Base-by-base conservation (phyloP, 768 basidiomycete genomes). In the Punctularia strigosozonata region DNA sequence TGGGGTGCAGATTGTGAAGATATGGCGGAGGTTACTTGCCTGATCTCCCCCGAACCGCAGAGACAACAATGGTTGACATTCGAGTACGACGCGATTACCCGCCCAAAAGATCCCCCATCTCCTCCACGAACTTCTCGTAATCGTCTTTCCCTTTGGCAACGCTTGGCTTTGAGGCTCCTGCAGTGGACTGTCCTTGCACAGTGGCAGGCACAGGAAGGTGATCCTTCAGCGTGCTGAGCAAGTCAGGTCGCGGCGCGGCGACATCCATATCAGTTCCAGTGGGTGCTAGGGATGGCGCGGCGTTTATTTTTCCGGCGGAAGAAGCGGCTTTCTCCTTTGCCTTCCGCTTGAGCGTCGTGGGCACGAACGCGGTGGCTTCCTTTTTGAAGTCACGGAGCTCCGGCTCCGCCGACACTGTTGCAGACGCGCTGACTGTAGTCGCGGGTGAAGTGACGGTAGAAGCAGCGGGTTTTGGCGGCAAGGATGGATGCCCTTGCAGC, bases 291-390 rank as follows among this genome's bases (percentile, higher is more conserved):
- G 65, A 63, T 7, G 82, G 82, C 2, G 82, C 82, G 6, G 82
- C 77, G 47, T 84, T 74, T 23, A 84, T 51, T 45, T 63, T 71
- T 4, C 65, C 46, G 2, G 62, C 54, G 17, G 61, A 43, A 4
- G 64, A 43, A 19, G 49, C 50, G 15, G 54, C 55, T 10, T 8
- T 19, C 25, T 61, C 58, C 7, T 55, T 46, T 43, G 71, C 80
- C 58, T 83, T 90, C 34, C 86, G 75, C 58, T 87, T 88, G 37
- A 94, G 60, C 3, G 82, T 67, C 2, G 79, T 55, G 3, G 95
- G 95, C 4, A 97, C 75, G 50, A 99, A 98, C 0, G 85, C 77
- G 1, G 89, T 94, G 6, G 85, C 83, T 56, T 99, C 95, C 58
- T 89, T 91, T 63, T 91, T 89, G 44, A 98, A 66, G 59, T 99